phyloP scores from a whole-genome alignment of 2,329 filamentous ascomycete species.

The Epichloe amarillans region DNA sequence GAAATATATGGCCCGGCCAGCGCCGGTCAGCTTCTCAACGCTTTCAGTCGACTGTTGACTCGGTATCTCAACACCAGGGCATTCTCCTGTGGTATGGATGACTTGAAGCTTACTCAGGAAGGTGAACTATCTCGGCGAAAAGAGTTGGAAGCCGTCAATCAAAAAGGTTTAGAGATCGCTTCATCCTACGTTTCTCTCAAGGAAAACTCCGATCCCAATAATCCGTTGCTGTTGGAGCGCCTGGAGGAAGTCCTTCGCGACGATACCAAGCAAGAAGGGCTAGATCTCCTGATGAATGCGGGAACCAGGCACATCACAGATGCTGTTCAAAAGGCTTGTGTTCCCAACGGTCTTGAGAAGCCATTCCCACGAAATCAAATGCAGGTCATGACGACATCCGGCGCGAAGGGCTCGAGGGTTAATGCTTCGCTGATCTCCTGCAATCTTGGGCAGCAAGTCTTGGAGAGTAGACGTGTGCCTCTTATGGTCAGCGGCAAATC shows the following conservation, averaged over 20 bases:
- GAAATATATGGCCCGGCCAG: slow-evolving; percentile 82
- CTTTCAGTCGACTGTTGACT: slow-evolving; percentile 78
- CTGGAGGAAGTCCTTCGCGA: slow-evolving; percentile 85
- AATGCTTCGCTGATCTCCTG: slow-evolving; percentile 97
- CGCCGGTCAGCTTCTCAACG: slow-evolving; percentile 78
- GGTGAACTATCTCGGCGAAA: slow-evolving; percentile 62
- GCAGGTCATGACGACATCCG: slow-evolving; percentile 96
- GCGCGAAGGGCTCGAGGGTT: slow-evolving; percentile 83
- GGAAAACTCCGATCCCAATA: slow-evolving; percentile 46
- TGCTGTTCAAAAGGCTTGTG: slow-evolving; percentile 61
- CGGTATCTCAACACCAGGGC: slow-evolving; percentile 85
- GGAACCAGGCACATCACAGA: slow-evolving; percentile 59
- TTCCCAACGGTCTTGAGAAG: slow-evolving; percentile 75
- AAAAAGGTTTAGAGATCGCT: slow-evolving; percentile 66
- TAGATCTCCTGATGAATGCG: slow-evolving; percentile 79
- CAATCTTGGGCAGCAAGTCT: slow-evolving; percentile 89
- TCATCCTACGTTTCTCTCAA: slow-evolving; percentile 79
- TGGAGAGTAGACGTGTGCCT: slow-evolving; percentile 89
- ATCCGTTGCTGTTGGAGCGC: slow-evolving; percentile 60
- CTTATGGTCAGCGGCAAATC: slow-evolving; percentile 98
- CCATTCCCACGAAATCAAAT: slow-evolving; percentile 95
- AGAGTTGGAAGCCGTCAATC: slow-evolving; percentile 52
- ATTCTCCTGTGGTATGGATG: slow-evolving; percentile 95
- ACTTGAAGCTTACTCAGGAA: slow-evolving; percentile 69
- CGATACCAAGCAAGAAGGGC: slow-evolving; percentile 74